Evolutionary conservation across 768 basidiomycete genomes (phyloP), one percentile per base, ranked within the genome.

Genomic region (Kwoniella sp.): DNA sequence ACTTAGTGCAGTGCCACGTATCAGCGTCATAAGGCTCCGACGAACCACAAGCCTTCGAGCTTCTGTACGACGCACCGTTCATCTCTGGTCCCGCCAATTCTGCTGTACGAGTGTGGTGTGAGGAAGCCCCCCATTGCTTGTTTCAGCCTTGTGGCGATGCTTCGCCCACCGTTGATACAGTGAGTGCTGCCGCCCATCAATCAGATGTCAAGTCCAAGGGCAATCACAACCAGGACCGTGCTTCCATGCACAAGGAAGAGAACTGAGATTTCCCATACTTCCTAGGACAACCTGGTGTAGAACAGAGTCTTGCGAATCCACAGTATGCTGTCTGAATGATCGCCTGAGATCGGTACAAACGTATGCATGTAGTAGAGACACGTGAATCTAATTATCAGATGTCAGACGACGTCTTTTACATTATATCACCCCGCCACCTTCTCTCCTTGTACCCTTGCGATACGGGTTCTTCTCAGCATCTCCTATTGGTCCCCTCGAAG

Each of bases 401-500:
- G 59, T 45, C 5, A 37, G 34, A 37, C n/a, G n/a, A n/a, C n/a
- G n/a, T 20, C 41, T 17, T 45, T 11, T 20, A 11, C 20, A 9
- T 45, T 61, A 78, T 20, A 78, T 69, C 5, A 76, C 77, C 31
- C 77, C 75, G 0, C 74, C 75, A 22, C 69, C 75, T 34, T 66
- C 57, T 48, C 75, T 37, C 53, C 67, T 72, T 31, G 65, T 70
- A 2, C 70, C 72, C 31, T 60, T 68, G 17, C 61, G 72, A 65
- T 76, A 79, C 28, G 77, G 77, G 63, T 79, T 79, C 52, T 59
- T 63, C 66, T 69, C 73, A 2, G 62, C 55, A 61, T 79, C 77
- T 3, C 73, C 73, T 56, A 75, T 73, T 8, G 66, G 58, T 13
- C 66, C 61, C 56, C 55, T 57, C 20, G 48, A 45, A 28, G 66